Evolutionary conservation across 2,329 filamentous ascomycete species (phyloP).

Genomic region (Didymosphaeria variabile): DNA sequence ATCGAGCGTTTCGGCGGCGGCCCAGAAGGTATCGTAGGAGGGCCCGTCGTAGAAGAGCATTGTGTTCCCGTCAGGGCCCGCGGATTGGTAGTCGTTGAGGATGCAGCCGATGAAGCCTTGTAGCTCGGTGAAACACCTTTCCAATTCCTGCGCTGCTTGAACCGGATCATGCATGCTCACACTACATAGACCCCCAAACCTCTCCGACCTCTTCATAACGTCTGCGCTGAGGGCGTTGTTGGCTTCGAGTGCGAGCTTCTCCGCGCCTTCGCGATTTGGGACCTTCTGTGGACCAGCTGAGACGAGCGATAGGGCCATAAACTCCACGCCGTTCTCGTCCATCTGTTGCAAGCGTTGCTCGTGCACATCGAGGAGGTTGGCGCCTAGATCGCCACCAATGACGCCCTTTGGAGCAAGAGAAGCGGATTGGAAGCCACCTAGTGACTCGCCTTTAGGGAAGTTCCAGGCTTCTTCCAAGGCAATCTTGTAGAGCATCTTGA

Average conservation of each 20-base stretch:
- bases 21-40: conserved; percentile 70
- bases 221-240: conserved; percentile 57
- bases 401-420: conserved; percentile 45
- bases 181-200: conserved; percentile 53
- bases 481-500: conserved; percentile 22
- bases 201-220: conserved; percentile 50
- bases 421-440: conserved; percentile 61
- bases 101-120: conserved; percentile 52
- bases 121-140: conserved; percentile 60
- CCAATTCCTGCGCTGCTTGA: conserved; percentile 61
- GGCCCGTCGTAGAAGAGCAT: conserved; percentile 72
- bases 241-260: conserved; percentile 52
- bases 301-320: conserved; percentile 58
- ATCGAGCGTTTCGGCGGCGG: conserved; percentile 65
- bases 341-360: conserved; percentile 53
- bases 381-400: conserved; percentile 66
- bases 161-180: conserved; percentile 60
- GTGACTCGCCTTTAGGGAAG: conserved; percentile 70
- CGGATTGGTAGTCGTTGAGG: conserved; percentile 67
- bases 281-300: conserved; percentile 59
- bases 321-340: conserved; percentile 57
- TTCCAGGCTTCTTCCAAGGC: conserved; percentile 35
- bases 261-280: conserved; percentile 53
- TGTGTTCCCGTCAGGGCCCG: conserved; percentile 65
- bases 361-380: conserved; percentile 63